phyloP scores from a whole-genome alignment of 2,329 filamentous ascomycete species.

The Mycosphaerella sp. region DNA sequence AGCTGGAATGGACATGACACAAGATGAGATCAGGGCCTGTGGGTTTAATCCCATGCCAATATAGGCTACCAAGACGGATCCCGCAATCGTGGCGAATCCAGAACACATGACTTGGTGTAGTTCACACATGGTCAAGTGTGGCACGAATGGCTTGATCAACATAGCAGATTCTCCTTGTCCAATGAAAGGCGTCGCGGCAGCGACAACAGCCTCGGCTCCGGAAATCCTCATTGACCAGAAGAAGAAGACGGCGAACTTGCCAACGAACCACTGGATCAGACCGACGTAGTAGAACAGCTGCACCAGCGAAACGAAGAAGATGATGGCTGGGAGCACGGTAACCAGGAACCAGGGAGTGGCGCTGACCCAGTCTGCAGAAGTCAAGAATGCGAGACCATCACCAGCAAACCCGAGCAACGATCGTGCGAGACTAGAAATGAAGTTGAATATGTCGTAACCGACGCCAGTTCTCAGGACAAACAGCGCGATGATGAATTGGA shows the following conservation, averaged over 20 bases:
- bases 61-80: conserved; percentile 79
- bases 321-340: conserved; percentile 78
- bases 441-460: conserved; percentile 85
- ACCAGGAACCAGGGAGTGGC: conserved; percentile 62
- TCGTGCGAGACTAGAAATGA: conserved; percentile 69
- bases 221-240: conserved; percentile 85
- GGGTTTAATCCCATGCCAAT: conserved; percentile 76
- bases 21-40: conserved; percentile 80
- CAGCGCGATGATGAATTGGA: conserved; percentile 80
- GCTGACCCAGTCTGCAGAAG: conserved; percentile 40
- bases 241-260: conserved; percentile 83
- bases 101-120: conserved; percentile 90
- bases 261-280: conserved; percentile 81
- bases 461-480: conserved; percentile 77
- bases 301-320: conserved; percentile 93
- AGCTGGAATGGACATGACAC: conserved; percentile 92
- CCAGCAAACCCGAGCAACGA: conserved; percentile 69
- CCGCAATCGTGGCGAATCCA: conserved; percentile 87
- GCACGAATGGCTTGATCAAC: conserved; percentile 80
- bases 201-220: conserved; percentile 88
- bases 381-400: conserved; percentile 69
- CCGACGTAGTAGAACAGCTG: conserved; percentile 78
- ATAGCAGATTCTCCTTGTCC: conserved; percentile 92
- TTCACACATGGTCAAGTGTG: conserved; percentile 79
- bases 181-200: conserved; percentile 87